These are phyloP conservation scores for Schrenkiella parvula DNA, from an alignment of 345 rosid genomes.

Conservation along the genomic window DNA sequence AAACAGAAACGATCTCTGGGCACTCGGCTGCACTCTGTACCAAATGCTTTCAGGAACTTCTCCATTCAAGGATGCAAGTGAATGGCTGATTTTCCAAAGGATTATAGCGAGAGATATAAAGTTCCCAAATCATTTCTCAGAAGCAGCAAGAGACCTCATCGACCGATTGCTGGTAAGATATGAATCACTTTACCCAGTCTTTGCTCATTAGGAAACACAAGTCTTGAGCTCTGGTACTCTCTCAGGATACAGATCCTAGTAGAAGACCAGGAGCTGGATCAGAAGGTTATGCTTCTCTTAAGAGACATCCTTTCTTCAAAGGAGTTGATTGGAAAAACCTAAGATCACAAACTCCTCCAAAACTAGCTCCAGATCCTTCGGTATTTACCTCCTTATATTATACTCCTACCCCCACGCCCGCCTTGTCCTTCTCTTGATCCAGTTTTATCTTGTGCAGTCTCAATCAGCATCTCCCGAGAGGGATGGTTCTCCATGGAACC, in stretches of 20 bases:
- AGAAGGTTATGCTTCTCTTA: constrained; percentile 78
- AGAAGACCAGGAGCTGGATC: constrained; percentile 94
- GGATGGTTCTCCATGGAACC: constrained; percentile 81
- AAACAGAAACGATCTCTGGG: constrained; percentile 98
- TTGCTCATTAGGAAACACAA: neutral
- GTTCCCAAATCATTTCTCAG: constrained; percentile 87
- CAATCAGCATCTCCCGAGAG: constrained; percentile 44
- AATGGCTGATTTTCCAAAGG: constrained; percentile 97
- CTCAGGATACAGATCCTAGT: constrained; percentile 83
- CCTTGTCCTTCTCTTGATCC: constrained; percentile 9
- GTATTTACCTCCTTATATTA: constrained; percentile 32
- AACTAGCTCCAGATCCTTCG: constrained; percentile 61
- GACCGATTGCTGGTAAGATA: constrained; percentile 74
- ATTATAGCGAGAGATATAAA: constrained; percentile 90
- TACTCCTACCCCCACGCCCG: neutral
- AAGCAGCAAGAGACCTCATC: constrained; percentile 81
- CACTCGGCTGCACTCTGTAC: constrained; percentile 97
- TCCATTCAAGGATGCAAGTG: constrained; percentile 97
- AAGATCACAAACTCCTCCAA: constrained; percentile 74
- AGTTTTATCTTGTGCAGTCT: constrained; percentile 20
- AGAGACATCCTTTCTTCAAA: constrained; percentile 84
- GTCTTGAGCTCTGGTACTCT: constrained; percentile 14
- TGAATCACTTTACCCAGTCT: constrained; percentile 19
- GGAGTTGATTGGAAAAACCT: constrained; percentile 81
- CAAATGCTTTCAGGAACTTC: constrained; percentile 99